phyloP scores from a whole-genome alignment of 768 basidiomycete genomes.

The Amanita polypyramis region DNA sequence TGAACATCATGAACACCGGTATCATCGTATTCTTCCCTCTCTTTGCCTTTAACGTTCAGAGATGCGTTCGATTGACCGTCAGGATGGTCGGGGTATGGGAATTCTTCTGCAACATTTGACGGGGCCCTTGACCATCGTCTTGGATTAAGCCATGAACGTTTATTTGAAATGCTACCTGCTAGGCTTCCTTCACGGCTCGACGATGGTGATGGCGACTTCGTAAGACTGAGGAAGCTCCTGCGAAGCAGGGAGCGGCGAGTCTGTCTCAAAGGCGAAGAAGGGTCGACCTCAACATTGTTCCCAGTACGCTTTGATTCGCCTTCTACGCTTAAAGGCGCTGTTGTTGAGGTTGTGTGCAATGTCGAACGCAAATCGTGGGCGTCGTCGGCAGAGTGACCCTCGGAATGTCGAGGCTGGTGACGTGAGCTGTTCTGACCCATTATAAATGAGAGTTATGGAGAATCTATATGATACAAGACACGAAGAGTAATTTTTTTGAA shows the following conservation, averaged over 20 bases:
- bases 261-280: constrained; percentile 9
- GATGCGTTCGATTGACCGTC: not conserved
- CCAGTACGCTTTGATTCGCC: not conserved
- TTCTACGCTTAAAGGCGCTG: not conserved
- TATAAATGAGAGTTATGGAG: not conserved
- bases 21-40: constrained; percentile 10
- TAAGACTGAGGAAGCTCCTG: constrained; percentile 23
- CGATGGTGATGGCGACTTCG: constrained; percentile 14
- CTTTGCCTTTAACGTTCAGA: constrained; percentile 22
- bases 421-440: constrained; percentile 15
- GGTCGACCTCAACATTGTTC: not conserved
- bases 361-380: not conserved
- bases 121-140: constrained; percentile 23
- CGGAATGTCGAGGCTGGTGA: not conserved
- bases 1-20: constrained; percentile 3
- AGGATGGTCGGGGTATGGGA: not conserved
- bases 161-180: constrained; percentile 6
- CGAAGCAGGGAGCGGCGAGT: constrained; percentile 18
- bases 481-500: not conserved
- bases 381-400: not conserved
- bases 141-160: constrained; percentile 18
- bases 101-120: constrained; percentile 10
- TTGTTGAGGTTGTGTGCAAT: not conserved
- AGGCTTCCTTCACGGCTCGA: constrained; percentile 6
- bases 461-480: constrained; percentile 6